Base-by-base conservation (phyloP, 2,329 filamentous ascomycete species). In the Aureobasidium leucospermi region DNA sequence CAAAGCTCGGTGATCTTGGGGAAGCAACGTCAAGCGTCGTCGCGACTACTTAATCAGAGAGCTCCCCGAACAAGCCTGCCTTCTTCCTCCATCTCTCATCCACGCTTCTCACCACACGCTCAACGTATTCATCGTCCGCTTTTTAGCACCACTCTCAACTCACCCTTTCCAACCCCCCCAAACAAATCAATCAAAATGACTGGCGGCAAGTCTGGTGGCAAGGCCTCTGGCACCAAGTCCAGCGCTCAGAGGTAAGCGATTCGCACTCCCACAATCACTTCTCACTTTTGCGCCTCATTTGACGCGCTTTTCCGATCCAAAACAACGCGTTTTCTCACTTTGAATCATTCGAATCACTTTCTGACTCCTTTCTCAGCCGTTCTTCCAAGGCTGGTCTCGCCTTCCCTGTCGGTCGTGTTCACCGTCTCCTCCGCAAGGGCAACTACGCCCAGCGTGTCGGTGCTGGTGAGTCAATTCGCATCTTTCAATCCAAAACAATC, bases 381-480 rank as follows among this genome's bases (percentile, higher is more conserved):
- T 99, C 94, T 66, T 96, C 94, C 77, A 97, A 99, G 87, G 94
- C 94, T 66, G 94, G 94, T 85, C 88, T 99, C 73, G 94, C 94
- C 68, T 97, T 97, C 86, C 93, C 93, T 65, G 93, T 97, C 73
- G 93, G 93, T 79, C 93, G 93, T 96, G 93, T 97, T 70, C 93
- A 97, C 82, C 91, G 93, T 90, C 90, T 96, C 62, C 85, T 97
- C 72, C 87, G 94, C 81, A 97, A 96, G 86, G 93, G 93, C 76
- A 96, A 97, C 89, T 99, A 99, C 76, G 93, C 93, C 71, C 93
- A 97, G 85, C 94, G 93, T 86, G 93, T 97, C 72, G 93, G 93
- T 92, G 93, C 93, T 72, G 93, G 89, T 84, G 71, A 74, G 79
- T 75, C 61, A 62, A 56, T 64, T 60, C 58, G 42, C 48, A 42